Conservation (phyloP, 2,329 filamentous ascomycete genomes). For the Apiospora hydei region DNA sequence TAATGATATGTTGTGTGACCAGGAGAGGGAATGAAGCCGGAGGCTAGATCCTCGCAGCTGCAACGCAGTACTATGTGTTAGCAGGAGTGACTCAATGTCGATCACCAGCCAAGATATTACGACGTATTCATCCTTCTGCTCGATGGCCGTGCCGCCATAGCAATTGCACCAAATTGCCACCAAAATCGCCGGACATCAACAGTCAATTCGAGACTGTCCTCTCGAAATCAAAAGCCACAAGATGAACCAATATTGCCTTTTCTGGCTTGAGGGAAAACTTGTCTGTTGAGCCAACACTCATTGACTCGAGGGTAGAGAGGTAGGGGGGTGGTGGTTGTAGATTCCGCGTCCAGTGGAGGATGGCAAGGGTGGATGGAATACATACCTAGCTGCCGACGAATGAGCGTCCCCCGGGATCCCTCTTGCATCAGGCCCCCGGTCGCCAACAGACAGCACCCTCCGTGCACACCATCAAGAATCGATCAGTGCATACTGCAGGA, state of each 20-base stretch:
- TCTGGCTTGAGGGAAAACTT: not conserved
- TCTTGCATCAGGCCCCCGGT: not conserved
- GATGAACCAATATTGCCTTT: not conserved
- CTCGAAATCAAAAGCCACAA: not conserved
- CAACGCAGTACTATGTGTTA: not conserved
- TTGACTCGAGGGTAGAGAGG: not conserved
- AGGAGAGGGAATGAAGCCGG: not conserved
- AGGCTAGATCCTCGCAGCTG: not conserved
- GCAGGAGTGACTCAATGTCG: not conserved
- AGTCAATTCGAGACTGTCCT: not conserved
- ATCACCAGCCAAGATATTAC: not conserved
- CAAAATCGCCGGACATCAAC: not conserved
- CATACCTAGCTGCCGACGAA: not conserved
- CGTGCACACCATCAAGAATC: not conserved
- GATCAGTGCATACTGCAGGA: not conserved
- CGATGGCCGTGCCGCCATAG: not conserved
- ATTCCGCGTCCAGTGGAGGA: not conserved
- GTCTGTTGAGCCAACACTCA: not conserved
- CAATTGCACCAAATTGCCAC: not conserved
- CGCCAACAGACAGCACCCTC: not conserved
- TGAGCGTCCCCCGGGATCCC: not conserved
- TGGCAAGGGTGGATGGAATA: not conserved
- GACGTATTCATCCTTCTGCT: not conserved
- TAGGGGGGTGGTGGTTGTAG: not conserved
- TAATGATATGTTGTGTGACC: constrained; percentile 7